Base-by-base conservation (phyloP, 176 grass and related monocot species). In the Puccinellia tenuiflora region DNA sequence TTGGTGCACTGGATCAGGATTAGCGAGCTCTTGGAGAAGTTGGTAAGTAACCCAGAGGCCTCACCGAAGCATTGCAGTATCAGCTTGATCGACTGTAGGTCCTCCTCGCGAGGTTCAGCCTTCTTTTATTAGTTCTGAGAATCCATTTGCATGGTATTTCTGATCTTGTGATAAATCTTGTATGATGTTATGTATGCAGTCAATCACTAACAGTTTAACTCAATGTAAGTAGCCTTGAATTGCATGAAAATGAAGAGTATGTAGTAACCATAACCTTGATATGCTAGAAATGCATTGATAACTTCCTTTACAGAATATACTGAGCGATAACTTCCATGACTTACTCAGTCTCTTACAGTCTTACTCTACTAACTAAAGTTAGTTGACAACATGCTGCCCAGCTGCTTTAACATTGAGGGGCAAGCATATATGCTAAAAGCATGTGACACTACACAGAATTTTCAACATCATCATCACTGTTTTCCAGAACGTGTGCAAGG, bases 381-480 rank as follows among this genome's bases (percentile, higher is more conserved):
- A 60, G 38, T 56, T 43, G 50, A 66, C 37, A 66, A 21, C 21
- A 78, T 69, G 21, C 38, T 77, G n/a, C 18, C 73, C 5, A 40
- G 55, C 17, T 70, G 50, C 29, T 76, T 55, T 76, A 75, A 55
- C 53, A 60, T 59, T 73, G 29, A 59, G 55, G n/a, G 42, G 20
- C 16, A 51, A 66, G 22, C 24, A 68, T 77, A 29, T 18, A 50
- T 59, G 39, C 61, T 45, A 73, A 67, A 18, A 24, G 70, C 28
- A 68, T 73, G 65, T 83, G 39, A 79, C 48, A 81, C 57, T 77
- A 78, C 65, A 13, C 7, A 37, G 6, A 62, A 33, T 69, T 79
- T 76, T 71, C 60, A 30, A 81, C 88, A 75, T 88, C 84, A 67
- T 88, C 77, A 34, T 91, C 90, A 51, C 52, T 80, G 35, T 87